Conservation (phyloP, 2,329 filamentous ascomycete genomes). For the Diplodia corticola region DNA sequence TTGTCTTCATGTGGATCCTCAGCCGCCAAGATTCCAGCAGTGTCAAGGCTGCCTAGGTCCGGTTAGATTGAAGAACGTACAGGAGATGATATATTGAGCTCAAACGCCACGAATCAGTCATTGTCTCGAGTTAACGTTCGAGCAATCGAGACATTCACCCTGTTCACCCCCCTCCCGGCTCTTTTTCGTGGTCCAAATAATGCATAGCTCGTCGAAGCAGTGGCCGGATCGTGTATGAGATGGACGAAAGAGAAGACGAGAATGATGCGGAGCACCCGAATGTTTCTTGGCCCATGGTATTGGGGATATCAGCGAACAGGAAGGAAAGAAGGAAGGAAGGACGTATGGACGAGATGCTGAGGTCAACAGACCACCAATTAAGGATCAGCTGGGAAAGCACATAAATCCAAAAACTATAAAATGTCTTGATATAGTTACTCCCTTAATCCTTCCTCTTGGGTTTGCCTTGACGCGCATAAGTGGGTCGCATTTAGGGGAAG, state of each 20-base stretch:
- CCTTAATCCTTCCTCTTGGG: neutral
- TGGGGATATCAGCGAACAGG: neutral
- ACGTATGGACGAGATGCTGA: neutral
- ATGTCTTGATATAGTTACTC: neutral
- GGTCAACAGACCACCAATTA: neutral
- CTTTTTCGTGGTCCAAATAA: neutral
- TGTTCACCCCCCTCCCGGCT: neutral
- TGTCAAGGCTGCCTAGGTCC: neutral
- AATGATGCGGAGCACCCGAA: neutral
- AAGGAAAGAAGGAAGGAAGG: neutral
- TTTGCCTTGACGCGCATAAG: neutral
- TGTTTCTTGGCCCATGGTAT: neutral
- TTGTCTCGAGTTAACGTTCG: neutral
- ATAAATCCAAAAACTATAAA: neutral
- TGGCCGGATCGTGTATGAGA: neutral
- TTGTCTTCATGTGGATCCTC: constrained; percentile 83
- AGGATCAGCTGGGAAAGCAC: neutral
- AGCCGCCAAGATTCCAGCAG: constrained; percentile 17
- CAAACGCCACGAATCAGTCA: neutral
- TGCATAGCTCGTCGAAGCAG: neutral
- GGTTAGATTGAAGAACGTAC: neutral
- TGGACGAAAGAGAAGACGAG: neutral
- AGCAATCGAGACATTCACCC: neutral
- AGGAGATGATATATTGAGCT: neutral
- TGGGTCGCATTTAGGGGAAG: too few relatives aligned